Base-by-base conservation (phyloP, 805 yeast species). In the Ogataea pilisensis region DNA sequence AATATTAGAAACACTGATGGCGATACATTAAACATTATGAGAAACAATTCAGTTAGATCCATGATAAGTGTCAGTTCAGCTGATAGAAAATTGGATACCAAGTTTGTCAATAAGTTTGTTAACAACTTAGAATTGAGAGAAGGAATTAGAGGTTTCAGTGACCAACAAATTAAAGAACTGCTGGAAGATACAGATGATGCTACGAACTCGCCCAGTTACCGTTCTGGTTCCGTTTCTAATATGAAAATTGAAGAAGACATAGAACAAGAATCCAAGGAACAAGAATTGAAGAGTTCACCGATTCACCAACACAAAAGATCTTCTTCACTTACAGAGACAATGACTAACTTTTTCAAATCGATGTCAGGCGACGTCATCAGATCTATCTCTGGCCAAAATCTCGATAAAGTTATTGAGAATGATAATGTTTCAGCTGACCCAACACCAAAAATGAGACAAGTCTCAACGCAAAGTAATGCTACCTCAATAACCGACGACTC, bases 1-100 rank as follows among this genome's bases (percentile, higher is more conserved):
- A 60, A 66, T 43, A 37, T 63, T 8, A 54, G 65, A 38, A 65
- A 66, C 36, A 60, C 57, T 11, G 42, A 44, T 5, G 48, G 43
- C 5, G 42, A 41, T 3, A 49, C 58, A 5, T 39, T 64, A 21
- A 53, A 51, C 16, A 58, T 69, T 21, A 50, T 46, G 34, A 58
- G 69, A 48, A 41, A 50, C 4, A 49, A 49, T 29, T 55, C 63
- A 16, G 43, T 58, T 7, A 55, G 50, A 37, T 60, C 65, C 6
- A 49, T 46, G 21, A 45, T 55, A 46, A 56, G 63, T 31, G 54
- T 61, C 24, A 42, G 49, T 11, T 53, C 63, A 2, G 54, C 43
- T 9, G 64, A 60, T 16, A 38, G 65, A 29, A 42, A 51, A 19
- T 39, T 61, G 27, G 48, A 46, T 8, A 60, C 65, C 1, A 49